Conservation (phyloP, 2,329 filamentous ascomycete species). For the Lachnellula cervina region DNA sequence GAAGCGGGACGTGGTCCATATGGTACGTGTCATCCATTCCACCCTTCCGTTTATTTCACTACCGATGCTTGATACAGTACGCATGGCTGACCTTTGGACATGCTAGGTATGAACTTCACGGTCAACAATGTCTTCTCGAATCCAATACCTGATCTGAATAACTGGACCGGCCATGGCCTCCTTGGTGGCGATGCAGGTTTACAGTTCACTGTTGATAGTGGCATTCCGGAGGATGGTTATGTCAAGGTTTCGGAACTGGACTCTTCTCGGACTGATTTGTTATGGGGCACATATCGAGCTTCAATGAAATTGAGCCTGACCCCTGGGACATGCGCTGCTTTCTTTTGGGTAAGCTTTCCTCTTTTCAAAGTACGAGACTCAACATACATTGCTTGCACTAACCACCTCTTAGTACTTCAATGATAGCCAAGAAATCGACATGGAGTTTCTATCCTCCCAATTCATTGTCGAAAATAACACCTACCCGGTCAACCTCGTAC, state of each 20-base stretch:
- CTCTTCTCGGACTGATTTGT: conserved; percentile 54
- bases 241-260: conserved; percentile 62
- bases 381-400: not conserved
- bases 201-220: conserved; percentile 48
- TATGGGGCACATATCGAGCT: conserved; percentile 65
- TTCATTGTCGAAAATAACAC: conserved; percentile 47
- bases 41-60: not conserved
- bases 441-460: conserved; percentile 69
- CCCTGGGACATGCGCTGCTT: conserved; percentile 62
- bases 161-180: conserved; percentile 41
- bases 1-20: conserved; percentile 55
- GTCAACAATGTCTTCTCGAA: conserved; percentile 53
- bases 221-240: conserved; percentile 42
- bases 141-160: conserved; percentile 38
- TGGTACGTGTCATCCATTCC: conserved; percentile 30
- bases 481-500: conserved; percentile 67
- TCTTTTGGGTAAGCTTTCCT: conserved; percentile 62
- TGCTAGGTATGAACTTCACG: conserved; percentile 48
- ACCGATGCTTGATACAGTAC: not conserved
- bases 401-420: conserved; percentile 60
- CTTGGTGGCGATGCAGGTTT: conserved; percentile 47
- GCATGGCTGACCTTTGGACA: not conserved
- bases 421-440: conserved; percentile 75
- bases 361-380: not conserved
- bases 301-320: conserved; percentile 52